Conservation (phyloP, 2,329 filamentous ascomycete species). For the Akanthomyces muscarius region DNA sequence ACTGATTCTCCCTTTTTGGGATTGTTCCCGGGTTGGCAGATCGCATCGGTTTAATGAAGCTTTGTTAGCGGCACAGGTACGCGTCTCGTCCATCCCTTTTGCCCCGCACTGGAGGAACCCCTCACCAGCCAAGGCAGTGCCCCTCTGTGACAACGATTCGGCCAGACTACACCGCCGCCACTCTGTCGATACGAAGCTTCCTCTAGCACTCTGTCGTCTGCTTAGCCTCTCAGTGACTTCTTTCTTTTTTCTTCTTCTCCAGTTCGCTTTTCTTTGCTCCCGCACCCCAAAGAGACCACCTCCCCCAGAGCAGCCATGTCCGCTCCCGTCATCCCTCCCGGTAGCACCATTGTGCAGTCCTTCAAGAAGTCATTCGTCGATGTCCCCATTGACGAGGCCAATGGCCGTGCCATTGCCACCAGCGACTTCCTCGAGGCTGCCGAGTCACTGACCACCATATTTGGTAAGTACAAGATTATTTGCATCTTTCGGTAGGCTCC, state of each 20-base stretch:
- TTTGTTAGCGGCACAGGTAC: background rate
- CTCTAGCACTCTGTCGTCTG: background rate
- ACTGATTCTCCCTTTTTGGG: too few relatives aligned
- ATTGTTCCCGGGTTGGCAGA: background rate
- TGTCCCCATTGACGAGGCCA: slow-evolving; percentile 69
- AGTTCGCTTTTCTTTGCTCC: background rate
- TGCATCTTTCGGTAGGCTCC: background rate
- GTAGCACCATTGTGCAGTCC: slow-evolving; percentile 79
- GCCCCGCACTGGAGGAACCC: background rate
- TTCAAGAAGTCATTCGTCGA: slow-evolving; percentile 79
- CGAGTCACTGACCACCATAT: slow-evolving; percentile 81
- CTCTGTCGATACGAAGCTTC: background rate
- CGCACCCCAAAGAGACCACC: background rate
- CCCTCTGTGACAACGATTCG: background rate
- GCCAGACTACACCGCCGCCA: background rate
- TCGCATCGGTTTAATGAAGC: background rate
- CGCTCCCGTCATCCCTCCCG: slow-evolving; percentile 50
- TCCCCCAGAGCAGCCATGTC: slow-evolving; percentile 43
- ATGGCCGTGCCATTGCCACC: slow-evolving; percentile 75
- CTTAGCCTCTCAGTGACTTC: background rate
- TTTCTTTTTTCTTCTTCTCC: background rate
- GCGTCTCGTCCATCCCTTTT: background rate
- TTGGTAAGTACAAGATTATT: slow-evolving; percentile 54
- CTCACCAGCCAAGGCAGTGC: background rate
- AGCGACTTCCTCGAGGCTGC: slow-evolving; percentile 86